phyloP scores from a whole-genome alignment of 192 early-diverging fungal genomes.

The Linnemannia exigua region DNA sequence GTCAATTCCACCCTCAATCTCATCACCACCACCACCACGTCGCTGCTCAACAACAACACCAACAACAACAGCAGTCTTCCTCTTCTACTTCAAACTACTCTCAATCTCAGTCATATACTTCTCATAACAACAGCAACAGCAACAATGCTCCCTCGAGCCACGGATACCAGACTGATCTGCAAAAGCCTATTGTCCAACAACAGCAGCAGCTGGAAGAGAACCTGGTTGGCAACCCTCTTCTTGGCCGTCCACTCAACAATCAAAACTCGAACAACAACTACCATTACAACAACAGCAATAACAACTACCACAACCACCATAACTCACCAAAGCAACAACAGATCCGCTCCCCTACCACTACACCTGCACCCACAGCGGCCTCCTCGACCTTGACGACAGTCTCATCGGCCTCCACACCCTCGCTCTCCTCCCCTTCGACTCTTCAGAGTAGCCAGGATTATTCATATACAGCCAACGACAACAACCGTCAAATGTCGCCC shows the following conservation, averaged over 20 bases:
- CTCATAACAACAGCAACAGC: constrained; percentile 2
- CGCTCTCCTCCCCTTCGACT: constrained; percentile 32
- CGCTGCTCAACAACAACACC: constrained; percentile 16
- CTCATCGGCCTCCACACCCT: constrained; percentile 47
- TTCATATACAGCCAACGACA: constrained; percentile 9
- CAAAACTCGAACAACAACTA: constrained; percentile 36
- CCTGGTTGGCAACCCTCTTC: constrained; percentile 35
- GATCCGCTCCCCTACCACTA: constrained; percentile 34
- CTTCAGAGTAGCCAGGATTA: constrained; percentile 25
- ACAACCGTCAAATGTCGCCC: constrained; percentile 9
- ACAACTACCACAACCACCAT: constrained; percentile 20
- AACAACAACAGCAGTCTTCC: constrained; percentile 13
- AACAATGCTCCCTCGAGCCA: neutral
- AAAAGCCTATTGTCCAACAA: constrained; percentile 23
- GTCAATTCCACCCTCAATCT: constrained; percentile 22
- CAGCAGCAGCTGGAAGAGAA: constrained; percentile 23
- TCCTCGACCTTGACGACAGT: constrained; percentile 43
- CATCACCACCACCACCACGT: constrained; percentile 6
- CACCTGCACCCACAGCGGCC: constrained; percentile 40
- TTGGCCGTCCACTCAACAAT: constrained; percentile 48
- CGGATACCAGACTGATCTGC: constrained; percentile 22
- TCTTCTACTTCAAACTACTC: neutral
- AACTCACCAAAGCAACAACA: constrained; percentile 16
- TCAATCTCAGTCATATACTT: neutral
- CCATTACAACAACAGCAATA: constrained; percentile 13